These are phyloP conservation scores for Aspergillus panamensis DNA, from an alignment of 495 filamentous ascomycete genomes.

Conservation along the genomic window DNA sequence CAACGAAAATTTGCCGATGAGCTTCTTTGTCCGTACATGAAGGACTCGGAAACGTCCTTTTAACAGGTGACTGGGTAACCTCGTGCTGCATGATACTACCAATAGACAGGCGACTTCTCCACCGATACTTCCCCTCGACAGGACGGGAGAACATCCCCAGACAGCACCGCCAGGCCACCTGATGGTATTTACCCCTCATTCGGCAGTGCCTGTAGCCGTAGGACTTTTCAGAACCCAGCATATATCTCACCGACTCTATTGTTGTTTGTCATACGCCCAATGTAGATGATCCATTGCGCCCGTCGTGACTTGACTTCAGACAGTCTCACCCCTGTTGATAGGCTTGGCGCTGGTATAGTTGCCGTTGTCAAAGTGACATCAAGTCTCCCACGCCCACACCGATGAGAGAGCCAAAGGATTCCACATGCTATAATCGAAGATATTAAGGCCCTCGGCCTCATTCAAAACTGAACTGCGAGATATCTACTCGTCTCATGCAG, in stretches of 20 bases:
- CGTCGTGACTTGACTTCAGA: not conserved
- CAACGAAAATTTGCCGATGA: slow-evolving; percentile 11
- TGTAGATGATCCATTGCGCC: slow-evolving; percentile 7
- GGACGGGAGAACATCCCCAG: slow-evolving; percentile 8
- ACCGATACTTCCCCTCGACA: not conserved
- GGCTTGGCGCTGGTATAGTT: not conserved
- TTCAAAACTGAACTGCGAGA: too few relatives aligned
- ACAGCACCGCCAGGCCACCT: not conserved
- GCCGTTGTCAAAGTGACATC: too few relatives aligned
- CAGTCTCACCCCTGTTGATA: not conserved
- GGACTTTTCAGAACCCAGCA: not conserved
- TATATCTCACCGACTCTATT: not conserved
- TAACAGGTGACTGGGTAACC: not conserved
- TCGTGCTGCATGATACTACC: slow-evolving; percentile 7
- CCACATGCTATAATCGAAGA: too few relatives aligned
- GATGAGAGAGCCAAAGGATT: too few relatives aligned
- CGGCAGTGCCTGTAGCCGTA: not conserved
- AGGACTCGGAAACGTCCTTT: slow-evolving; percentile 6
- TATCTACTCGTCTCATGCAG: too few relatives aligned
- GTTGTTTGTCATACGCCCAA: not conserved
- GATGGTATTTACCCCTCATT: slow-evolving; percentile 9
- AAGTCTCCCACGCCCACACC: too few relatives aligned
- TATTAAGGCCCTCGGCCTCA: too few relatives aligned
- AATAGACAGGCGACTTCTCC: slow-evolving; percentile 6
- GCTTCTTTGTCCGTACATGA: slow-evolving; percentile 1